Conservation (phyloP, 2,329 filamentous ascomycete genomes). For the Apiospora marii region DNA sequence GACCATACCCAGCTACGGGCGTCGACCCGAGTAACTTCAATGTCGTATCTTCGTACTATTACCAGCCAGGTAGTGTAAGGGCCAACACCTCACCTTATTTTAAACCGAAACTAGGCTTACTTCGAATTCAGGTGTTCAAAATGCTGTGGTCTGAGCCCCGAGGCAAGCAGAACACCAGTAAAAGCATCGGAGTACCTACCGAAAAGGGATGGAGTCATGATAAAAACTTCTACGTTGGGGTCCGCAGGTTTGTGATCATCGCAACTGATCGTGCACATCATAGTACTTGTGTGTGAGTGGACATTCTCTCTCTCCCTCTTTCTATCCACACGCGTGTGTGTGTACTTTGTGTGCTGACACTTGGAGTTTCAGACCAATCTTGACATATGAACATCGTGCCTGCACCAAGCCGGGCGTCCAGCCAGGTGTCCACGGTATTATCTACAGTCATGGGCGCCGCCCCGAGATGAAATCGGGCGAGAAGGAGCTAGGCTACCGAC, state of each 20-base stretch:
- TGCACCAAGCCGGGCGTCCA: conserved; percentile 63
- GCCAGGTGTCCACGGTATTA: conserved; percentile 60
- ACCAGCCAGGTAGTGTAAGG: neutral
- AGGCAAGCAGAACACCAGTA: neutral
- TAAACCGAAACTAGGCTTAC: neutral
- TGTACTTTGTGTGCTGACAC: neutral
- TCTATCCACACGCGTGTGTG: conserved; percentile 10
- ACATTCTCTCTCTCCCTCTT: neutral
- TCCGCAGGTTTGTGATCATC: conserved; percentile 63
- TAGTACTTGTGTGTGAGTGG: conserved; percentile 62
- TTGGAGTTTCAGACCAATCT: conserved; percentile 55
- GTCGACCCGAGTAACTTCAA: neutral
- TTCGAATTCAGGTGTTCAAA: conserved; percentile 57
- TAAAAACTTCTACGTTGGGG: conserved; percentile 53
- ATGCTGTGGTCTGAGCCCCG: conserved; percentile 20
- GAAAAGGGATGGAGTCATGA: neutral
- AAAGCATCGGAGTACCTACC: neutral
- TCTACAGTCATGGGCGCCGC: conserved; percentile 48
- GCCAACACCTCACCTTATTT: neutral
- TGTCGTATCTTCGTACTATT: neutral
- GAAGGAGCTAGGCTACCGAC: conserved; percentile 55
- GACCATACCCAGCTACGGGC: neutral
- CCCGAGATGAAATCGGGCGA: conserved; percentile 48
- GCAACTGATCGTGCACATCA: conserved; percentile 48
- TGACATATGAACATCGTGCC: conserved; percentile 60